Percentiles rank a stretch among this genome's conserved stretches.
These are phyloP conservation scores for Trichodelitschia bisporula DNA, from an alignment of 495 filamentous ascomycete species.

Conservation along the genomic window DNA sequence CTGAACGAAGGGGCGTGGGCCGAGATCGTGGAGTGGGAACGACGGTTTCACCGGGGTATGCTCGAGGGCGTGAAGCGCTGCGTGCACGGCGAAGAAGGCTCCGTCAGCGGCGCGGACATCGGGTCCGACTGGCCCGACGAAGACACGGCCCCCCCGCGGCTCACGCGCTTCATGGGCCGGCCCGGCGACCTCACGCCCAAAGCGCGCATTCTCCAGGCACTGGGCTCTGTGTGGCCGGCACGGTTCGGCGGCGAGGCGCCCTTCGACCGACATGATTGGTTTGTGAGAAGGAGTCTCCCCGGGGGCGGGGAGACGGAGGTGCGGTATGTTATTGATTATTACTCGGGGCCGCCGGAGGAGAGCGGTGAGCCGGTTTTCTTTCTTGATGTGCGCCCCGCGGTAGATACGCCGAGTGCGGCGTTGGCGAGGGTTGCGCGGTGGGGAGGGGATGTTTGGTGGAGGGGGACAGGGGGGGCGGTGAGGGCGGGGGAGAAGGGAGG, in stretches of 20 bases:
- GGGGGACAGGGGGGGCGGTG: constrained; percentile 42
- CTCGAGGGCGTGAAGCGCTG: constrained; percentile 48
- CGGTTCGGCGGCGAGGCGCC: constrained; percentile 61
- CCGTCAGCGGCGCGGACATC: neutral
- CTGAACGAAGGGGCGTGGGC: constrained; percentile 92
- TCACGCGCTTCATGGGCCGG: constrained; percentile 69
- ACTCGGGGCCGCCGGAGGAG: constrained; percentile 63
- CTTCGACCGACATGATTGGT: constrained; percentile 99
- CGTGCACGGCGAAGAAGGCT: constrained; percentile 38
- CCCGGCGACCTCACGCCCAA: constrained; percentile 81
- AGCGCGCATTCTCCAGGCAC: constrained; percentile 48
- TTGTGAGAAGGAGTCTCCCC: constrained; percentile 33
- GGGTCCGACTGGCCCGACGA: constrained; percentile 18
- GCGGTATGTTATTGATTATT: constrained; percentile 96
- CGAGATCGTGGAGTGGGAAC: constrained; percentile 85
- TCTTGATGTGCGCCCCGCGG: constrained; percentile 81
- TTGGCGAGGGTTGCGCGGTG: constrained; percentile 69
- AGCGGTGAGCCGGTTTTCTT: constrained; percentile 90
- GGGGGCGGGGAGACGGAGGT: constrained; percentile 37
- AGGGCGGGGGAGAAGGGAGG: too few relatives aligned
- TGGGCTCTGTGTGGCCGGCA: constrained; percentile 56
- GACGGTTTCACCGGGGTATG: constrained; percentile 50
- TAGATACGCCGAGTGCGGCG: constrained; percentile 59
- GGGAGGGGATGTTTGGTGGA: constrained; percentile 86
- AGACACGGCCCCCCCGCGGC: constrained; percentile 29